Conservation (phyloP, 441 rosid species). For the Populus hybrid region DNA sequence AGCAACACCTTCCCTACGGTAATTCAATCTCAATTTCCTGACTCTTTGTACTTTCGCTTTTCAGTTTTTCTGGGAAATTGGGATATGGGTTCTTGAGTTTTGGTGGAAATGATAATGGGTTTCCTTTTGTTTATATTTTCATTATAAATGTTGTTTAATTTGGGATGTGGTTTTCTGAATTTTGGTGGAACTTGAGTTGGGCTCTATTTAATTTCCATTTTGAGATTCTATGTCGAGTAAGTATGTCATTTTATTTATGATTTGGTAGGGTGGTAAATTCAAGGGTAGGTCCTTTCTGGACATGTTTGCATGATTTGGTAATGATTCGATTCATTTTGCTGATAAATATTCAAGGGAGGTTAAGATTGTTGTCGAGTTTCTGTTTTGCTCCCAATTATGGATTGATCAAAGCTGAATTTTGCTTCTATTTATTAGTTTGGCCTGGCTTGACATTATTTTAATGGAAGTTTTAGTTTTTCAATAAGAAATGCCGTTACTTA, state of each 20-base stretch:
- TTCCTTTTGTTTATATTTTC: not conserved
- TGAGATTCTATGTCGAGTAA: too few relatives aligned
- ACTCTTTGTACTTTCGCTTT: not conserved
- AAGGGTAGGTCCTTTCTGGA: not conserved
- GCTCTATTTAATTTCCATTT: not conserved
- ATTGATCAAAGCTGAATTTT: not conserved
- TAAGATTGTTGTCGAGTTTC: not conserved
- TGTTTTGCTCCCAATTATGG: not conserved
- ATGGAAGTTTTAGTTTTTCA: not conserved
- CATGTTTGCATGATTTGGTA: slow-evolving; percentile 8
- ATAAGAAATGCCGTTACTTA: not conserved
- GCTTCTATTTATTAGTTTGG: not conserved
- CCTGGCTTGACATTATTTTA: not conserved
- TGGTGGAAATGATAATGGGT: not conserved
- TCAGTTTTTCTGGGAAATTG: not conserved
- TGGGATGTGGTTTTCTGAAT: not conserved
- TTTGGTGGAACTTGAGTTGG: not conserved
- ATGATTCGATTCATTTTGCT: not conserved
- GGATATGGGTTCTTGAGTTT: not conserved
- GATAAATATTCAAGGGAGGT: not conserved
- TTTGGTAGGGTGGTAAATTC: too few relatives aligned
- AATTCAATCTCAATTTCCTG: too few relatives aligned
- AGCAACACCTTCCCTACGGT: too few relatives aligned
- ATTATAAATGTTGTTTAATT: not conserved
- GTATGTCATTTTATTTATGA: too few relatives aligned